Base-by-base conservation (phyloP, 2,329 filamentous ascomycete species). In the Microsporum canis region DNA sequence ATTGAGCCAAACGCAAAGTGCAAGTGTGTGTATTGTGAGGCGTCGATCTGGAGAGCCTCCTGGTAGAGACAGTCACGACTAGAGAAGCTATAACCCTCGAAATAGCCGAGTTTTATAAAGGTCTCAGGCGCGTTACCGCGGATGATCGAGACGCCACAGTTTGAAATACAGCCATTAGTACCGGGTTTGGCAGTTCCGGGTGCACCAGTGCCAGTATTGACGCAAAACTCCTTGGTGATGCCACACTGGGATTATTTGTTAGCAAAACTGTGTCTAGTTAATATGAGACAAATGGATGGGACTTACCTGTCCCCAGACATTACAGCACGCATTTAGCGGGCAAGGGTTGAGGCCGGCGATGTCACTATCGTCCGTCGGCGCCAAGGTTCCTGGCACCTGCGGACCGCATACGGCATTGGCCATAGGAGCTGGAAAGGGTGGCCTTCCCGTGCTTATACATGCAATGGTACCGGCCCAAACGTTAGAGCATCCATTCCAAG, bases 331-430 rank as follows among this genome's bases (percentile, higher is more conserved):
- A 58, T 77, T 77, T 6, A 76, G 65, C 5, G 73, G 74, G 62
- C 80, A 82, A 0, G 73, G 76, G 62, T 81, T 82, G 5, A 82
- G 66, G 6, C 68, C 65, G 0, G 69, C 63, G 2, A 79, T 65
- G 80, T 80, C 0, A 72, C 63, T 14, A 75, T 75, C 57, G 66
- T 33, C 2, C 76, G 63, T 1, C 68, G 62, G 1, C 8, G 65
- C 55, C 8, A 65, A 57, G 0, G 77, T 78, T 0, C 76, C 76
- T 2, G 72, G 71, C 0, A 75, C 71, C 53, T 75, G 71, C 0
- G 80, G 80, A 0, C 80, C 80, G 65, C 80, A 80, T 0, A 73
- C 63, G 7, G 75, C 75, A 57, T 75, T 72, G 0, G 67, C 33
- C 1, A 77, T 63, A 1, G 69, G 61, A 1, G 72, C 68, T 1